A percentile compares a stretch with the other conserved stretches of the same genome.
Conservation (phyloP, 2,329 filamentous ascomycete species). For the Botryosphaeria dothidea region DNA sequence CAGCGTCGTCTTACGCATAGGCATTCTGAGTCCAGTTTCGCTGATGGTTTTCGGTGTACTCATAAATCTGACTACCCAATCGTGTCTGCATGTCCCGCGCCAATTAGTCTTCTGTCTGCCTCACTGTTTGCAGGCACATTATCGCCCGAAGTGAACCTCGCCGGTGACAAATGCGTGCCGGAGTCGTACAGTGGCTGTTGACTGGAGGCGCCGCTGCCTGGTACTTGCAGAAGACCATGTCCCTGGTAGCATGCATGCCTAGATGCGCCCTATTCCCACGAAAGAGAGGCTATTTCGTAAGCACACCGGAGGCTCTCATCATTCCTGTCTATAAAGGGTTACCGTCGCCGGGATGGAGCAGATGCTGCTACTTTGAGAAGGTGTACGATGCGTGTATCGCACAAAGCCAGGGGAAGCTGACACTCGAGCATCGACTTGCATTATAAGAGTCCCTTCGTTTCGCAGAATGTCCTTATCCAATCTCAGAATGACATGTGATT, state of each 20-base stretch:
- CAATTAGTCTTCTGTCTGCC: neutral
- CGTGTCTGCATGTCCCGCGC: neutral
- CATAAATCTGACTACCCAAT: neutral
- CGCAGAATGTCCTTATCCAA: neutral
- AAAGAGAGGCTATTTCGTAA: neutral
- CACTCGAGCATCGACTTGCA: neutral
- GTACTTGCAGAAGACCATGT: neutral
- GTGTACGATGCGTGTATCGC: too few relatives aligned
- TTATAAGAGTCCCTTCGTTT: neutral
- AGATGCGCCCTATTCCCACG: neutral
- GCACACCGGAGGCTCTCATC: too few relatives aligned
- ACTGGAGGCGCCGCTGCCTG: neutral
- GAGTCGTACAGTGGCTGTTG: neutral
- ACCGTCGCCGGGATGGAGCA: neutral
- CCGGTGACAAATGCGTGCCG: constrained; percentile 2
- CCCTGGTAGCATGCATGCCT: neutral
- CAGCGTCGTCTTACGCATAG: neutral
- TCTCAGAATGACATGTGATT: neutral
- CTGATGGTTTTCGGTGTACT: neutral
- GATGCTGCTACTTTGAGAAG: neutral
- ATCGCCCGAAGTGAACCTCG: neutral
- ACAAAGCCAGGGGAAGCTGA: neutral
- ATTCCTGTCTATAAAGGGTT: too few relatives aligned
- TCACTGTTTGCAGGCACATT: neutral
- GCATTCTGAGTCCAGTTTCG: too few relatives aligned